Evolutionary conservation across 2,329 filamentous ascomycete species (phyloP), one percentile per base, ranked within the genome.

Genomic region (Drechmeria coniospora): DNA sequence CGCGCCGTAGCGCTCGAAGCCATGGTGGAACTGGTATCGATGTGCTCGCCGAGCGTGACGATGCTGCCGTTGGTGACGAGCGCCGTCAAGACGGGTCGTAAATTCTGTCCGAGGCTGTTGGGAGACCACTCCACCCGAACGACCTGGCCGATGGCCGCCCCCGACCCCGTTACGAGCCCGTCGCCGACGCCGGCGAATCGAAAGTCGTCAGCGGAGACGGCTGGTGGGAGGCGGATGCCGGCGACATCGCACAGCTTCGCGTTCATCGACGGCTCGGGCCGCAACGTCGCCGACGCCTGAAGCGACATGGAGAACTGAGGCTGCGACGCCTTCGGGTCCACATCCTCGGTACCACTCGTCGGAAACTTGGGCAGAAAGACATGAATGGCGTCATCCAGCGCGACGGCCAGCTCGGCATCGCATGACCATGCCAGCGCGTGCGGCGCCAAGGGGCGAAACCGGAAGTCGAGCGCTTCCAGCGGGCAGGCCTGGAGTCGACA

Each of bases 41-140:
- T 41, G 21, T 53, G 40, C 40, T 73, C 67, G 12, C 68, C 67
- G 24, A 70, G 61, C 11, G 65, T 49, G 11, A 60, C 50, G 15
- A 74, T 38, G 26, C 53, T 51, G 1, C 68, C 68, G 1, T 54
- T 57, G 7, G 62, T 63, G 1, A 61, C 60, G 35, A 72, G 43
- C 4, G 63, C 60, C 10, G 51, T 57, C 19, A 74, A 48, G 5
- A 70, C 56, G 1, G 67, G 58, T 1, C 68, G 55, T 6, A 56
- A 43, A 38, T 70, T 68, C 22, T 57, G 56, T 2, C 68, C 68
- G n/a, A 74, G 45, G 2, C 63, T 65, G n/a, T 48, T 49, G 0
- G 68, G 67, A n/a, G 67, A 72, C 68, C 68, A 74, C 26, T 57
- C 61, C 13, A 72, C 36, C 7, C 53, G 47, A 10, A 70, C 56